Conservation (phyloP, 169 alveolate genomes). For the Cryptosporidium bovis region DNA sequence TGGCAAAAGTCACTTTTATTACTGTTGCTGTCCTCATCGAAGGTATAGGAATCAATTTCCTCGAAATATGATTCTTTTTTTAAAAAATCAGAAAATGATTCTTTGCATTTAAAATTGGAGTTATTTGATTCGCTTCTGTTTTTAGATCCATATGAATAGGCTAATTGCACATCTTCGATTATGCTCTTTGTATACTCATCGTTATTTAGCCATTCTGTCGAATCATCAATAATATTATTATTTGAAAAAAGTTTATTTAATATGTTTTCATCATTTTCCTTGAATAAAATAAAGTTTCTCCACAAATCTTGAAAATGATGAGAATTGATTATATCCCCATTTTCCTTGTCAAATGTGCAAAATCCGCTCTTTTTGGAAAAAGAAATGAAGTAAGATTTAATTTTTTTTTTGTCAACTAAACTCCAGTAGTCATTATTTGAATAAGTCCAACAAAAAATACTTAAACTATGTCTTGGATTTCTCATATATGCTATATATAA, state of each 20-base stretch:
- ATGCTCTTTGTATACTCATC: conserved; percentile 26
- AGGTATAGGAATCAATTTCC: conserved; percentile 3
- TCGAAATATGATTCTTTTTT: conserved; percentile 34
- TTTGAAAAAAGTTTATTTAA: not conserved
- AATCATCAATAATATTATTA: not conserved
- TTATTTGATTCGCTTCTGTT: not conserved
- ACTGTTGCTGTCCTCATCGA: no score
- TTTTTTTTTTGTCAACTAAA: not conserved
- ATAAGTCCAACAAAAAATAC: conserved; percentile 26
- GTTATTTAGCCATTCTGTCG: conserved; percentile 31
- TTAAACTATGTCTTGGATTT: conserved; percentile 15
- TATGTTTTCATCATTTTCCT: not conserved
- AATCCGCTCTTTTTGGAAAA: not conserved
- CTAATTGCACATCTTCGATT: conserved; percentile 13
- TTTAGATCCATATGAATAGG: not conserved
- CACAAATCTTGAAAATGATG: conserved; percentile 15
- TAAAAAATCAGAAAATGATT: conserved; percentile 3
- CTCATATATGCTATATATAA: conserved; percentile 15
- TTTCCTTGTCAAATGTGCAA: no score
- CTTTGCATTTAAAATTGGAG: not conserved
- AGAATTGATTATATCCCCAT: not conserved
- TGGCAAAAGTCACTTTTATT: not conserved
- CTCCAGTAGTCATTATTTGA: not conserved
- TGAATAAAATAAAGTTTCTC: not conserved
- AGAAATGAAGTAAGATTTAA: not conserved